Conservation (phyloP, 2,329 filamentous ascomycete genomes). For the Zarea fungicola region DNA sequence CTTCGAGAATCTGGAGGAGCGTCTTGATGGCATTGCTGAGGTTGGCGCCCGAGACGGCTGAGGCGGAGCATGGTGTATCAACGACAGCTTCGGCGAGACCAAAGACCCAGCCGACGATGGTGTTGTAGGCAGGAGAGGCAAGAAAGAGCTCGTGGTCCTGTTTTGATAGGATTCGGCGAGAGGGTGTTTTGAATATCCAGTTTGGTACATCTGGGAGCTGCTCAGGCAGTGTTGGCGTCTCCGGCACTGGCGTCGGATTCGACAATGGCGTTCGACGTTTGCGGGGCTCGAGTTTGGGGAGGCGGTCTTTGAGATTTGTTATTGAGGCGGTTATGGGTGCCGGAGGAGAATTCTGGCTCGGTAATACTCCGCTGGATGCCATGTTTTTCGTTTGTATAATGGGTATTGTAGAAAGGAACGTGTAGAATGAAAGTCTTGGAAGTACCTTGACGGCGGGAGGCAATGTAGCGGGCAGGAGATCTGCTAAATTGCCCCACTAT, state of each 20-base stretch:
- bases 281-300: slow-evolving; percentile 65
- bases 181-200: slow-evolving; percentile 61
- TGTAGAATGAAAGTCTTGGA: background rate
- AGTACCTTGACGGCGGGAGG: slow-evolving; percentile 6
- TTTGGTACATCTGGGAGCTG: slow-evolving; percentile 54
- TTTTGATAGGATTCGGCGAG: slow-evolving; percentile 73
- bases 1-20: slow-evolving; percentile 65
- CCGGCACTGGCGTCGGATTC: slow-evolving; percentile 61
- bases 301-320: slow-evolving; percentile 42
- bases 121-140: slow-evolving; percentile 65
- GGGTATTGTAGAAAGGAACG: background rate
- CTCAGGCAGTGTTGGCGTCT: slow-evolving; percentile 67
- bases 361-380: background rate
- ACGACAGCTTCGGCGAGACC: slow-evolving; percentile 75
- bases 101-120: slow-evolving; percentile 83
- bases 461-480: background rate
- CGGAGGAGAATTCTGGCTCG: slow-evolving; percentile 12
- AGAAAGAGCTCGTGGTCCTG: slow-evolving; percentile 79
- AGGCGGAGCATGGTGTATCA: slow-evolving; percentile 57
- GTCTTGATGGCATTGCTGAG: slow-evolving; percentile 56
- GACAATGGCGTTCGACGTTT: slow-evolving; percentile 45
- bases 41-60: slow-evolving; percentile 47
- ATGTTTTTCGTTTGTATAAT: background rate
- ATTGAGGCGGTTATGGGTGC: slow-evolving; percentile 17
- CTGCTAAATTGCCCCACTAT: slow-evolving; percentile 7